Conservation (phyloP, 108 stramenopile species). For the Pseudonitzschia multistriata region DNA sequence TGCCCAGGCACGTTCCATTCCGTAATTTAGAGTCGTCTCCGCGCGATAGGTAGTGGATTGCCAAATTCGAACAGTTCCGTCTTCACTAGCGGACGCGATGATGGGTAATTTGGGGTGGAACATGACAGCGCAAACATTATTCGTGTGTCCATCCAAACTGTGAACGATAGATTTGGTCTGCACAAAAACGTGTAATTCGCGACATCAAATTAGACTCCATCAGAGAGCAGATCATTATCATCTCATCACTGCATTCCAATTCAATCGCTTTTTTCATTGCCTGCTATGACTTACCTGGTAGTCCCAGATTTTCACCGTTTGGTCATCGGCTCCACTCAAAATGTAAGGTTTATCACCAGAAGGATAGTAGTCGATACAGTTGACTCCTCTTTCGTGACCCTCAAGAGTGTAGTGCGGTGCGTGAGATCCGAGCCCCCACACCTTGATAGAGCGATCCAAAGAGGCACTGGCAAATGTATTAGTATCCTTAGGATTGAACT, state of each 20-base stretch:
- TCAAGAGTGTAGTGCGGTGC: constrained; percentile 96
- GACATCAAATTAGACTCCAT: not conserved
- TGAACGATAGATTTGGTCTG: constrained; percentile 93
- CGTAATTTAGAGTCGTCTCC: constrained; percentile 98
- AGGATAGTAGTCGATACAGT: constrained; percentile 98
- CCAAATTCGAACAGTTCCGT: constrained; percentile 98
- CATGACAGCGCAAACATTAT: constrained; percentile 96
- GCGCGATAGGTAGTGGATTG: constrained; percentile 97
- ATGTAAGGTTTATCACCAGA: constrained; percentile 99
- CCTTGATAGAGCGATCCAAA: constrained; percentile 96
- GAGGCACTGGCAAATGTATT: constrained; percentile 98
- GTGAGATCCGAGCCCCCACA: constrained; percentile 92
- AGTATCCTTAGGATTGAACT: constrained; percentile 99
- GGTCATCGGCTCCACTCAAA: constrained; percentile 96
- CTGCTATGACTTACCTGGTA: constrained; percentile 55
- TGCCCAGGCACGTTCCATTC: constrained; percentile 98
- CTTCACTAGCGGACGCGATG: constrained; percentile 95
- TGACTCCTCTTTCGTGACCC: constrained; percentile 98
- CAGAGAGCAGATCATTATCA: not conserved
- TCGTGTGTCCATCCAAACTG: constrained; percentile 95
- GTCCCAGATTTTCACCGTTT: constrained; percentile 97
- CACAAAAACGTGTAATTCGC: constrained; percentile 1
- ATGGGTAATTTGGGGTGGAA: constrained; percentile 99
- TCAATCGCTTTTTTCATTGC: not conserved
- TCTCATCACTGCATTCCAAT: not conserved